These are phyloP conservation scores for Curvularia verruculosa DNA, from an alignment of 2,329 filamentous ascomycete genomes.

Conservation along the genomic window DNA sequence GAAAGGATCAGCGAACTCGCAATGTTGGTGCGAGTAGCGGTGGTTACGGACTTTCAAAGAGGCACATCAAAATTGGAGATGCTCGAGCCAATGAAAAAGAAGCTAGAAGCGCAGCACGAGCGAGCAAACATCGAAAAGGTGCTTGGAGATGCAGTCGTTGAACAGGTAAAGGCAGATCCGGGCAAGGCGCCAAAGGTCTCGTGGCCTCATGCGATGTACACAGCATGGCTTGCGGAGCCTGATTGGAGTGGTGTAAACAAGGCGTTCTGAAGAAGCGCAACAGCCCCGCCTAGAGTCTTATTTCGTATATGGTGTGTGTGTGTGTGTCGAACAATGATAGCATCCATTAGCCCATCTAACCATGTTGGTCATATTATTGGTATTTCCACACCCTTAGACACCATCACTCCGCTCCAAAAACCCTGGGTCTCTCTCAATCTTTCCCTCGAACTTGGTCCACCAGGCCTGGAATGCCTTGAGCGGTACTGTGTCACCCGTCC, in stretches of 20 bases:
- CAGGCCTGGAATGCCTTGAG: conserved; percentile 94
- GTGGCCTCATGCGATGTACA: conserved; percentile 45
- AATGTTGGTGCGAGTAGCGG: conserved; percentile 46
- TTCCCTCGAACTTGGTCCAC: conserved; percentile 96
- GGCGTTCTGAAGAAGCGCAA: conserved; percentile 28
- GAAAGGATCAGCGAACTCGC: conserved; percentile 51
- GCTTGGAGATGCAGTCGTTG: conserved; percentile 52
- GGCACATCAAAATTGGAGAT: conserved; percentile 25
- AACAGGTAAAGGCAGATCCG: conserved; percentile 46
- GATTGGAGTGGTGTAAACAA: conserved; percentile 41
- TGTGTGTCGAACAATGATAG: background rate
- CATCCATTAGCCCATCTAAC: background rate
- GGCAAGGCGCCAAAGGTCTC: conserved; percentile 50
- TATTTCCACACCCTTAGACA: conserved; percentile 27
- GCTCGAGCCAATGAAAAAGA: conserved; percentile 23
- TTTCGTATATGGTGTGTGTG: background rate
- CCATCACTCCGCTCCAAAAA: conserved; percentile 80
- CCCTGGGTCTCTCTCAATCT: conserved; percentile 81
- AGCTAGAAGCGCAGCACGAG: conserved; percentile 39
- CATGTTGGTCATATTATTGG: background rate
- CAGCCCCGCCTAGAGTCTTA: background rate
- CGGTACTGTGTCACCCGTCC: conserved; percentile 82
- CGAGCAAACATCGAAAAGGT: conserved; percentile 53
- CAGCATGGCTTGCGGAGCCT: conserved; percentile 34
- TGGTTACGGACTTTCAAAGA: conserved; percentile 50